A percentile compares a stretch with the other conserved stretches of the same genome.
Conservation (phyloP, 495 filamentous ascomycete genomes). For the Stereocaulon alpinum region DNA sequence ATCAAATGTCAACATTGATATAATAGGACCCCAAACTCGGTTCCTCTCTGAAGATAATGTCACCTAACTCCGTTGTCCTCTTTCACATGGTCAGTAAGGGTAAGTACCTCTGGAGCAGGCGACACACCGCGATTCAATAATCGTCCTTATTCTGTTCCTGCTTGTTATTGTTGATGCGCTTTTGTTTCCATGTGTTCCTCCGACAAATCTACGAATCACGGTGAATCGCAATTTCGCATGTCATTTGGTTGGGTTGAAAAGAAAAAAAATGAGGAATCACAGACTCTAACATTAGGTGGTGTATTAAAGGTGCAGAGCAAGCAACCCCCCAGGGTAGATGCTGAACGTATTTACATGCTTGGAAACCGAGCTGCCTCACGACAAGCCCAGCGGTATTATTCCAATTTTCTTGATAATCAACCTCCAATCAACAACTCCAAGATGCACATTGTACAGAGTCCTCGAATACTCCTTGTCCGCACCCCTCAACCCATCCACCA, state of each 20-base stretch:
- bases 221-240: background rate
- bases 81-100: too few species aligned
- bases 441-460: background rate
- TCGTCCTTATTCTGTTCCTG: too few species aligned
- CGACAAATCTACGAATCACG: background rate
- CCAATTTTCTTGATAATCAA: background rate
- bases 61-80: background rate
- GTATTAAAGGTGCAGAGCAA: conserved; percentile 8
- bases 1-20: background rate
- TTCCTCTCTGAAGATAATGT: background rate
- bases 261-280: background rate
- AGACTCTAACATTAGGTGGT: conserved; percentile 10
- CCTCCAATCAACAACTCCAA: conserved; percentile 9
- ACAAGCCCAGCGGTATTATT: conserved; percentile 2
- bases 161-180: background rate
- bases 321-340: background rate
- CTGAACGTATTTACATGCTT: conserved; percentile 14
- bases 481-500: background rate
- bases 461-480: background rate
- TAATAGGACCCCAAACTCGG: too few species aligned
- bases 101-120: background rate
- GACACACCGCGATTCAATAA: too few species aligned
- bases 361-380: conserved; percentile 3
- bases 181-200: background rate
- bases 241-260: background rate